Conservation (phyloP, 2,329 filamentous ascomycete species). For the Huntiella moniliformis region DNA sequence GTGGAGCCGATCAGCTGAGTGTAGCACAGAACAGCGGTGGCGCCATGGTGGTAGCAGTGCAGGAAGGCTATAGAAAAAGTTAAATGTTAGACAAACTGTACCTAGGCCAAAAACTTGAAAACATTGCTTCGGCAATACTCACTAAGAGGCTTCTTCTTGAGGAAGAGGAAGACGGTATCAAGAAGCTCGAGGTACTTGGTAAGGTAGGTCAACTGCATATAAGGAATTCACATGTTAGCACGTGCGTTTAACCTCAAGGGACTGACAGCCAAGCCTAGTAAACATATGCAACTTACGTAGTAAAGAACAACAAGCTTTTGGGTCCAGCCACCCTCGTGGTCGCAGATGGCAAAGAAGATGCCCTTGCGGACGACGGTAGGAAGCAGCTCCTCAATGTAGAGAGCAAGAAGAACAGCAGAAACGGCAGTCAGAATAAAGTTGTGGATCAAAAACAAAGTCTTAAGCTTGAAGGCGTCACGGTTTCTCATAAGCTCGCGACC, state of each 20-base stretch:
- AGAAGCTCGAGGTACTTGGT: constrained; percentile 95
- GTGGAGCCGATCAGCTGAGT: constrained; percentile 88
- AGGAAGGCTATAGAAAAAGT: constrained; percentile 45
- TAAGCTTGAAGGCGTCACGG: constrained; percentile 69
- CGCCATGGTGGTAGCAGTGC: constrained; percentile 96
- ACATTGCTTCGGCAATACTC: constrained; percentile 1
- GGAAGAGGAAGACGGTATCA: constrained; percentile 89
- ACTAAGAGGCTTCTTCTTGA: constrained; percentile 96
- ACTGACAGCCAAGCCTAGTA: background rate
- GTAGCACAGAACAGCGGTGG: constrained; percentile 92
- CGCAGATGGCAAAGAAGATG: constrained; percentile 78
- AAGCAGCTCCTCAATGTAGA: constrained; percentile 83
- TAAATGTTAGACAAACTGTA: constrained; percentile 1
- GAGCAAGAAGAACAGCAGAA: constrained; percentile 57
- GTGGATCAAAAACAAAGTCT: constrained; percentile 78
- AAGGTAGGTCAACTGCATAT: constrained; percentile 71
- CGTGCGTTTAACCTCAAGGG: background rate
- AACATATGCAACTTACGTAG: constrained; percentile 49
- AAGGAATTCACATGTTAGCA: constrained; percentile 7
- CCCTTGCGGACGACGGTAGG: constrained; percentile 65
- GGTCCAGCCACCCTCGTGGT: constrained; percentile 72
- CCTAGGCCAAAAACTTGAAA: background rate
- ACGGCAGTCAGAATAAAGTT: constrained; percentile 86
- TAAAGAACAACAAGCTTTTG: constrained; percentile 84
- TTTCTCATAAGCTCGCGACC: constrained; percentile 85